Evolutionary conservation across 306 rosid genomes (phyloP).

Genomic region (Cajanus cajan): DNA sequence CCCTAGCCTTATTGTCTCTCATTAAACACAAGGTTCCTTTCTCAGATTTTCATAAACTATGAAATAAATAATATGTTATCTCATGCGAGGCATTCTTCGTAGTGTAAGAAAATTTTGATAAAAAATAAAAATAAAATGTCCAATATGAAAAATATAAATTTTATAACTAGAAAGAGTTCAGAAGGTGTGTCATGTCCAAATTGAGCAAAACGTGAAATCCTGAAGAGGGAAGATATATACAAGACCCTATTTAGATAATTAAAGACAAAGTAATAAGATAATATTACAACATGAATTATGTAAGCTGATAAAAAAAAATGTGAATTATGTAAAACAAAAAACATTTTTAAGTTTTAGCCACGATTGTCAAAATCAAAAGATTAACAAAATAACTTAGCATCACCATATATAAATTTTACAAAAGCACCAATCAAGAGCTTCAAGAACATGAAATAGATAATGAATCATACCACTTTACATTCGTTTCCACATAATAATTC

Average conservation of each 20-base stretch:
- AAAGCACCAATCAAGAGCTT: background rate
- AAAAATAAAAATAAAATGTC: too few relatives aligned
- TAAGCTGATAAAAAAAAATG: too few relatives aligned
- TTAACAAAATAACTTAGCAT: background rate
- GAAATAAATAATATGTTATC: too few relatives aligned
- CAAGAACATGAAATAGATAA: background rate
- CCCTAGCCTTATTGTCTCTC: too few relatives aligned
- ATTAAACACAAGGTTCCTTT: too few relatives aligned
- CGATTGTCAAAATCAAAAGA: background rate
- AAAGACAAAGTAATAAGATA: background rate
- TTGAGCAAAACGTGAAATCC: background rate
- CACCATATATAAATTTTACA: background rate
- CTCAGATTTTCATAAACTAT: too few relatives aligned
- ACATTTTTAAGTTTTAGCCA: background rate
- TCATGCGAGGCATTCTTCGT: too few relatives aligned
- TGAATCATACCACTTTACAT: conserved; percentile 55
- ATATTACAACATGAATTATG: background rate
- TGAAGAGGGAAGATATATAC: background rate
- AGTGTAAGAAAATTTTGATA: too few relatives aligned
- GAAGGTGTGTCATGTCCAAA: background rate
- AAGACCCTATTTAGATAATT: background rate
- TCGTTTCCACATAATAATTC: conserved; percentile 55
- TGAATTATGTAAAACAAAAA: too few relatives aligned
- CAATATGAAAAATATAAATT: background rate
- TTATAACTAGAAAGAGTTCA: background rate